Evolutionary conservation across 441 rosid genomes (phyloP), one percentile per base, ranked within the genome.

Genomic region (Isatis lusitanica): DNA sequence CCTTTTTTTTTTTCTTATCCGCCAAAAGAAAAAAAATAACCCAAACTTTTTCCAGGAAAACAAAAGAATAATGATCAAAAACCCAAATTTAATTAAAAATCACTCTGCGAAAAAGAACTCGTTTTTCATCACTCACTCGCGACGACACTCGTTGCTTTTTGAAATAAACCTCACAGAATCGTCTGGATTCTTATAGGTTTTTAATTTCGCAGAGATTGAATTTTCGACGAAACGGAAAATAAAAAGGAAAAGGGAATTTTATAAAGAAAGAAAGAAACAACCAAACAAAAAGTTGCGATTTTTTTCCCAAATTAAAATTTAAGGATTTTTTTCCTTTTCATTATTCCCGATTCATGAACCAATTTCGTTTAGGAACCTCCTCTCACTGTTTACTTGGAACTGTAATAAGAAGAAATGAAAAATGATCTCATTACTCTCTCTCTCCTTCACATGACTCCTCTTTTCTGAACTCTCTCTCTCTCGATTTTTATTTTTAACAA

Each of bases 121-220:
- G 38, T 38, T 43, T 65, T 70, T 67, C 28, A 26, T 26, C 28
- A 26, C 40, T 48, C 57, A 59, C 56, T 42, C 26, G 35, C 13
- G 21, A 18, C 52, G 42, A 11, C 28, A 47, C 38, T 47, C 38
- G 18, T 18, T 64, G 53, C 52, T 46, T 68, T 68, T 9, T 35
- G 7, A 7, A 35, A 69, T 36, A 51, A 28, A 18, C 31, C 57
- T 26, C 65, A n/a, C 42, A 31, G 40, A 24, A n/a, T 64, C 57
- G 30, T 85, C 77, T 78, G 85, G 90, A 87, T 87, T 74, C 18
- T 18, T 13, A 21, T 21, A 12, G 40, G 12, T 40, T 42, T 86
- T 76, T 71, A 43, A 44, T 68, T 70, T 64, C 66, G 48, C 13
- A 39, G 40, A 53, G 72, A 17, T 33, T 65, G 58, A 55, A 67